Percentiles rank a stretch among this genome's conserved stretches.
Conservation (phyloP, 208 protist species). For the Crithidia fasciculata region DNA sequence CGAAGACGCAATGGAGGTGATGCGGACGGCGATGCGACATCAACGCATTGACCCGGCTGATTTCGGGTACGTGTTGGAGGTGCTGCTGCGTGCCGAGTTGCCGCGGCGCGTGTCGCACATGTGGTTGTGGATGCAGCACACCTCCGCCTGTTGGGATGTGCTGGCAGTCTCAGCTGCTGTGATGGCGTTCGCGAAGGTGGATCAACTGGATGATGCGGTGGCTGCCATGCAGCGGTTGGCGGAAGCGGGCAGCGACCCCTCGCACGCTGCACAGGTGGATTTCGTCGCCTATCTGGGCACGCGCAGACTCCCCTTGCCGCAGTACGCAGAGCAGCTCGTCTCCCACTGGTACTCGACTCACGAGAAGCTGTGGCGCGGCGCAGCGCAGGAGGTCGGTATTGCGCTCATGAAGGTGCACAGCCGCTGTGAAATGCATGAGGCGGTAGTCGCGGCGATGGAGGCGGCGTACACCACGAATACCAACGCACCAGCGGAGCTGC, state of each 20-base stretch:
- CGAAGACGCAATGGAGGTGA: conserved; percentile 44
- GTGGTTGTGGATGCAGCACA: conserved; percentile 88
- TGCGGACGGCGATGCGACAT: conserved; percentile 49
- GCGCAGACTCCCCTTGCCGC: conserved; percentile 45
- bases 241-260: conserved; percentile 55
- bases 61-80: conserved; percentile 52
- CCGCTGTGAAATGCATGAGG: not conserved
- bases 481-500: conserved; percentile 27
- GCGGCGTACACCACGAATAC: conserved; percentile 25
- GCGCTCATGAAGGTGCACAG: conserved; percentile 41
- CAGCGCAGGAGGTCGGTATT: conserved; percentile 45
- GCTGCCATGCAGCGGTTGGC: conserved; percentile 65
- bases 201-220: conserved; percentile 59
- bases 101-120: conserved; percentile 40
- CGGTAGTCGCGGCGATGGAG: conserved; percentile 30
- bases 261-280: conserved; percentile 52
- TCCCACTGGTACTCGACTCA: conserved; percentile 59
- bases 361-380: conserved; percentile 32
- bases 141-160: conserved; percentile 76
- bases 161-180: conserved; percentile 62
- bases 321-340: conserved; percentile 81
- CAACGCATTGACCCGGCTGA: conserved; percentile 61
- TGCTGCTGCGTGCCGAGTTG: conserved; percentile 41
- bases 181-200: conserved; percentile 44
- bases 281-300: conserved; percentile 53